phyloP scores from a whole-genome alignment of 73 alveolate species.

The Paramecium sonneborni region DNA sequence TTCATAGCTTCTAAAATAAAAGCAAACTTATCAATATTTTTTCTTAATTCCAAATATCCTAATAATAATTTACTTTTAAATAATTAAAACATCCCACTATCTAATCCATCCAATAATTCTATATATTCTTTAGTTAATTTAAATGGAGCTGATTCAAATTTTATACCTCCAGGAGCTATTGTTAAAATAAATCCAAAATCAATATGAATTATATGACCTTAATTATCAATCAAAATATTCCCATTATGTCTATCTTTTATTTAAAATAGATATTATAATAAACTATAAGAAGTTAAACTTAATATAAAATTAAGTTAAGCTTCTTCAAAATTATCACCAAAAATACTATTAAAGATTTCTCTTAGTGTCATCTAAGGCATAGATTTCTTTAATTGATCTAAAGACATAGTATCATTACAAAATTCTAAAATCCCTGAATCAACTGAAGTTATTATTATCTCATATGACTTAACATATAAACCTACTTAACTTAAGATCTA shows the following conservation, averaged over 20 bases:
- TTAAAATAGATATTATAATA: slow-evolving; percentile 91
- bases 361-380: slow-evolving; percentile 68
- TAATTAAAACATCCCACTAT: slow-evolving; percentile 36
- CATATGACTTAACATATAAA: slow-evolving; percentile 82
- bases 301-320: slow-evolving; percentile 57
- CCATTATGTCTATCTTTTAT: slow-evolving; percentile 99
- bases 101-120: slow-evolving; percentile 48
- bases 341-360: slow-evolving; percentile 74
- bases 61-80: not conserved
- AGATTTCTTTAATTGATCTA: slow-evolving; percentile 83
- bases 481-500: slow-evolving; percentile 61
- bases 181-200: slow-evolving; percentile 98
- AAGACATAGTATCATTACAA: slow-evolving; percentile 79
- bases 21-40: slow-evolving; percentile 16
- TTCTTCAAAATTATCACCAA: slow-evolving; percentile 67
- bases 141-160: slow-evolving; percentile 96
- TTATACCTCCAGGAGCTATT: slow-evolving; percentile 95
- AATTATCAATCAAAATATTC: slow-evolving; percentile 92
- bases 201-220: slow-evolving; percentile 98
- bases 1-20: slow-evolving; percentile 11
- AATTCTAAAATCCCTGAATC: slow-evolving; percentile 89
- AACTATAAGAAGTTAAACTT: slow-evolving; percentile 39
- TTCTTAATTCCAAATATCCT: slow-evolving; percentile 24
- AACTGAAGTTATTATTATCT: slow-evolving; percentile 80
- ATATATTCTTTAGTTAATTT: slow-evolving; percentile 85